Evolutionary conservation across 1,139 yeast species (phyloP).

Genomic region (Geotrichum europaeum): DNA sequence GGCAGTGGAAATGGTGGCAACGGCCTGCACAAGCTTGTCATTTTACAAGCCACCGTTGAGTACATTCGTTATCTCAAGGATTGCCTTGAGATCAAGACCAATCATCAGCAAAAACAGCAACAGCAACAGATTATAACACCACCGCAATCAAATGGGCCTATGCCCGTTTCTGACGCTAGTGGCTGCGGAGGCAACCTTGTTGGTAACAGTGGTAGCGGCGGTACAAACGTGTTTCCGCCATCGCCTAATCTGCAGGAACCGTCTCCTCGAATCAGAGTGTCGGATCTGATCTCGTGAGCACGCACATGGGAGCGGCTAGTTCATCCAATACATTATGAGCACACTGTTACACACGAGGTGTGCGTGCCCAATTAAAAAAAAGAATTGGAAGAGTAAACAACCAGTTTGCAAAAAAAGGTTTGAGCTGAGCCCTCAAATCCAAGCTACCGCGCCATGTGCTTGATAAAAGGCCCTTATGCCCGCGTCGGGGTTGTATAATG

Average conservation of each 20-base stretch:
- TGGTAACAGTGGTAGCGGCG: background rate
- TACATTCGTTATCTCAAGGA: constrained; percentile 62
- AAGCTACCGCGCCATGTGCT: too few species aligned
- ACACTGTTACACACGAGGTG: too few species aligned
- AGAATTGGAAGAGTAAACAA: too few species aligned
- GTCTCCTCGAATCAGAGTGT: constrained; percentile 18
- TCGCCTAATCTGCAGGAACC: constrained; percentile 7
- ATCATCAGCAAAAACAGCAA: constrained; percentile 1
- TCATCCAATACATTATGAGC: too few species aligned
- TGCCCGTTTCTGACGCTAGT: background rate
- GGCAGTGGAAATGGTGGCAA: constrained; percentile 33
- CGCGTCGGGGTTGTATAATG: too few species aligned
- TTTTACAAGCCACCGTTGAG: constrained; percentile 74
- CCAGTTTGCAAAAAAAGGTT: too few species aligned
- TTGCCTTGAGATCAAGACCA: constrained; percentile 23
- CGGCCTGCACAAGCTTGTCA: constrained; percentile 76
- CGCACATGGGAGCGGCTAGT: background rate
- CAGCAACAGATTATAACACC: background rate
- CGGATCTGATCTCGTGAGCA: constrained; percentile 16
- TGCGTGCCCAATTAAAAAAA: too few species aligned
- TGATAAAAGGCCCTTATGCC: too few species aligned
- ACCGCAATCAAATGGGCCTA: background rate
- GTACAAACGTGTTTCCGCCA: constrained; percentile 11
- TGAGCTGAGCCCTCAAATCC: too few species aligned
- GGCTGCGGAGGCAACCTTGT: background rate